phyloP scores from a whole-genome alignment of 2,329 filamentous ascomycete species.

The Hypoxylon sp. region DNA sequence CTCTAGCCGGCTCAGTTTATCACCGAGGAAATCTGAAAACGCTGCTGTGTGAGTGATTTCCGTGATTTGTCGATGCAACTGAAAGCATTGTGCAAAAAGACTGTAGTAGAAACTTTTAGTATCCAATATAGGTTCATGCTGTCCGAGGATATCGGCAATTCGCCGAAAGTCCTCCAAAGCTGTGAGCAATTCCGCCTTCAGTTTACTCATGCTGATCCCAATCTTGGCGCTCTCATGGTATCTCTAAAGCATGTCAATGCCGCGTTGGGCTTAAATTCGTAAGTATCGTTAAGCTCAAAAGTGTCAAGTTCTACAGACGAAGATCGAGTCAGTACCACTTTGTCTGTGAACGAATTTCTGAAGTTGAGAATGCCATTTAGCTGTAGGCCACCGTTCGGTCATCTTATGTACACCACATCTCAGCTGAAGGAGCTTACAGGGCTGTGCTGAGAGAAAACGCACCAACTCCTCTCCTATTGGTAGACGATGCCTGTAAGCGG shows the following conservation, averaged over 20 bases:
- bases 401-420: not conserved
- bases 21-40: not conserved
- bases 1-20: not conserved
- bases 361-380: not conserved
- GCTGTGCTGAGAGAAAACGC: not conserved
- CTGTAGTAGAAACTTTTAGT: slow-evolving; percentile 11
- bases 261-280: not conserved
- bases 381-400: not conserved
- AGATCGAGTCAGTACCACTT: not conserved
- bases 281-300: not conserved
- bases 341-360: not conserved
- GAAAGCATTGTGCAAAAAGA: slow-evolving; percentile 7
- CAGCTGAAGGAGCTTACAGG: slow-evolving; percentile 5
- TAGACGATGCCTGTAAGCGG: slow-evolving; percentile 11
- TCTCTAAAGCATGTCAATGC: not conserved
- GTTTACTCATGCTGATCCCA: slow-evolving; percentile 6
- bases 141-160: slow-evolving; percentile 3
- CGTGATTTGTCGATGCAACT: slow-evolving; percentile 3
- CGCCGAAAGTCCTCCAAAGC: slow-evolving; percentile 11
- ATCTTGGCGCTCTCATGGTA: not conserved
- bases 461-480: slow-evolving; percentile 1
- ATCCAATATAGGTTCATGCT: slow-evolving; percentile 4
- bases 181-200: slow-evolving; percentile 1
- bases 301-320: not conserved
- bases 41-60: not conserved